Evolutionary conservation across 441 rosid species (phyloP).

Genomic region (Adansonia grandidieri): DNA sequence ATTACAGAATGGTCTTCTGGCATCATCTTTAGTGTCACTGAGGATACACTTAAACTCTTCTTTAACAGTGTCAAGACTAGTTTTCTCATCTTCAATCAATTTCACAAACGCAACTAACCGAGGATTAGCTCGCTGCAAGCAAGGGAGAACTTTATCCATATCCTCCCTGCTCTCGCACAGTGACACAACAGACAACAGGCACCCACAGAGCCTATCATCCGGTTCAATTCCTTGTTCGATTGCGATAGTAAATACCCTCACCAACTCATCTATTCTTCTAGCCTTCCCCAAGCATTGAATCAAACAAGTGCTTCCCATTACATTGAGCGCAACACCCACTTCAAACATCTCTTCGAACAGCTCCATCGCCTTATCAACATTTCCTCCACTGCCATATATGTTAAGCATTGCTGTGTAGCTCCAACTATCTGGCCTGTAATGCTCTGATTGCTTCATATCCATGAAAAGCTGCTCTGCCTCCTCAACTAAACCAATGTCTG

Average conservation of each 20-base stretch:
- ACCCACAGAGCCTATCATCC: constrained; percentile 86
- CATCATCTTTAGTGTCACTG: constrained; percentile 56
- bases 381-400: constrained; percentile 74
- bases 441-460: constrained; percentile 70
- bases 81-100: constrained; percentile 53
- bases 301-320: constrained; percentile 92
- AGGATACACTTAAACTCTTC: constrained; percentile 66
- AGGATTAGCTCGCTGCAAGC: constrained; percentile 69
- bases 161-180: constrained; percentile 63
- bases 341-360: constrained; percentile 69
- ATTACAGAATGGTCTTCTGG: constrained; percentile 89
- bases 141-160: constrained; percentile 58
- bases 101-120: constrained; percentile 61
- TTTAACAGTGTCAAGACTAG: constrained; percentile 52
- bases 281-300: constrained; percentile 84
- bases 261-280: constrained; percentile 67
- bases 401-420: constrained; percentile 91
- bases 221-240: constrained; percentile 61
- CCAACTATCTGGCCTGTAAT: constrained; percentile 74
- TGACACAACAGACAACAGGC: constrained; percentile 79
- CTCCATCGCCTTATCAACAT: constrained; percentile 71
- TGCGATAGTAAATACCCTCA: constrained; percentile 56
- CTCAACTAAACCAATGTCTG: constrained; percentile 81
- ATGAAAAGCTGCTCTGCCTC: constrained; percentile 80
- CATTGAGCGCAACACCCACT: constrained; percentile 63